Conservation (phyloP, 805 yeast species). For the Starmerella floris region DNA sequence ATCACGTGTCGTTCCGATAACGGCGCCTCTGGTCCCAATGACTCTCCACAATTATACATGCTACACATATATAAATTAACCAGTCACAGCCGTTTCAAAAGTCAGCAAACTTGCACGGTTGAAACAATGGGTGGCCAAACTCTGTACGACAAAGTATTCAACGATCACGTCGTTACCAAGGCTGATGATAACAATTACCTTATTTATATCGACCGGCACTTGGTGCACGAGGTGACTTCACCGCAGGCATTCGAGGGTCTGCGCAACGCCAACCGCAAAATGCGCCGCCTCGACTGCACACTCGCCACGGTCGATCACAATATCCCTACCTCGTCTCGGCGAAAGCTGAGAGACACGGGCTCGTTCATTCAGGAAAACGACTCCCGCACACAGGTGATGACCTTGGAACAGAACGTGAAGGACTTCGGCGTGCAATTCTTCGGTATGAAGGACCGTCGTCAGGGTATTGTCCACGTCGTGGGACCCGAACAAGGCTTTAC, state of each 20-base stretch:
- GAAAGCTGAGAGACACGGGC: slow-evolving; percentile 53
- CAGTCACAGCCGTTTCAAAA: not conserved
- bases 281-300: slow-evolving; percentile 85
- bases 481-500: slow-evolving; percentile 99
- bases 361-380: slow-evolving; percentile 82
- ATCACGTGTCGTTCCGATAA: not conserved
- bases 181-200: slow-evolving; percentile 80
- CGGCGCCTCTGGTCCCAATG: not conserved
- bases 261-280: slow-evolving; percentile 69
- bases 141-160: slow-evolving; percentile 89
- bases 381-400: slow-evolving; percentile 80
- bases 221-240: slow-evolving; percentile 96
- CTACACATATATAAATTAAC: not conserved
- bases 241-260: slow-evolving; percentile 99
- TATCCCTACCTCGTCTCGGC: slow-evolving; percentile 88
- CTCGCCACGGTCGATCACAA: slow-evolving; percentile 94
- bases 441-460: slow-evolving; percentile 89
- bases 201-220: slow-evolving; percentile 88
- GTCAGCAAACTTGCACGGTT: not conserved
- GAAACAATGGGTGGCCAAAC: slow-evolving; percentile 35
- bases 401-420: slow-evolving; percentile 84
- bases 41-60: no score
- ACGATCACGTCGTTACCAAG: slow-evolving; percentile 82
- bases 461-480: slow-evolving; percentile 95
- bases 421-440: slow-evolving; percentile 82